phyloP scores from a whole-genome alignment of 1,284 basidiomycete species.

The Volvariella surrecta region DNA sequence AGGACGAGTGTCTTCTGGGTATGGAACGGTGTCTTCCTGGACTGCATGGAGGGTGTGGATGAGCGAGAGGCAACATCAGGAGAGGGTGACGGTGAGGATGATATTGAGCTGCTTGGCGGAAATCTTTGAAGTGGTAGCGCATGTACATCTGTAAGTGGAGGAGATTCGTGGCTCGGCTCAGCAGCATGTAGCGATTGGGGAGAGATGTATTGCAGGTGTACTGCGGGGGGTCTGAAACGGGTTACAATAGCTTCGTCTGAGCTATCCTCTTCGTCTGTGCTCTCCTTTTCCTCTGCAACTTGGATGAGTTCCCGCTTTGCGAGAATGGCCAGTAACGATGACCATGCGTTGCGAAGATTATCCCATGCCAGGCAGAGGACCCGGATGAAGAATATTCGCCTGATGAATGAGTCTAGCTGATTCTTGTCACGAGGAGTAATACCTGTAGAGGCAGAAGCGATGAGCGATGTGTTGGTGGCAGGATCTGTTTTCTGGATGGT shows the following conservation, averaged over 20 bases:
- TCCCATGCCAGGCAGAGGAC: constrained; percentile 32
- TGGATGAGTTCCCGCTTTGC: background rate
- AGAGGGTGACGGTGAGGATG: constrained; percentile 11
- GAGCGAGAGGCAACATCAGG: constrained; percentile 23
- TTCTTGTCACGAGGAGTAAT: constrained; percentile 20
- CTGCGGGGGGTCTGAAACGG: background rate
- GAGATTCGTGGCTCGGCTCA: constrained; percentile 7
- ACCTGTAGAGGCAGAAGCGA: no score
- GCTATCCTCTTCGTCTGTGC: constrained; percentile 25
- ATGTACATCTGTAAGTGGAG: constrained; percentile 14
- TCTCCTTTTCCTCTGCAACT: constrained; percentile 26
- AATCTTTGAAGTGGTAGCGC: constrained; percentile 14
- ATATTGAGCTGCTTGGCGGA: constrained; percentile 9
- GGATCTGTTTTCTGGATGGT: constrained; percentile 13
- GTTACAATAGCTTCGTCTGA: constrained; percentile 22
- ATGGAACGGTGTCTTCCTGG: constrained; percentile 65
- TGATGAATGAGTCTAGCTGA: constrained; percentile 24
- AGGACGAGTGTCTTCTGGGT: constrained; percentile 88
- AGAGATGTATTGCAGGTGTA: background rate
- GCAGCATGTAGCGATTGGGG: constrained; percentile 8
- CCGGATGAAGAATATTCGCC: constrained; percentile 32
- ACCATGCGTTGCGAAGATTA: constrained; percentile 27
- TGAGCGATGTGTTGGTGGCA: constrained; percentile 8
- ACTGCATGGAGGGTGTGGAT: constrained; percentile 37
- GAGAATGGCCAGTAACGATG: constrained; percentile 19